Evolutionary conservation across 2,329 filamentous ascomycete species (phyloP).

Genomic region (Emydomyces testavorans): DNA sequence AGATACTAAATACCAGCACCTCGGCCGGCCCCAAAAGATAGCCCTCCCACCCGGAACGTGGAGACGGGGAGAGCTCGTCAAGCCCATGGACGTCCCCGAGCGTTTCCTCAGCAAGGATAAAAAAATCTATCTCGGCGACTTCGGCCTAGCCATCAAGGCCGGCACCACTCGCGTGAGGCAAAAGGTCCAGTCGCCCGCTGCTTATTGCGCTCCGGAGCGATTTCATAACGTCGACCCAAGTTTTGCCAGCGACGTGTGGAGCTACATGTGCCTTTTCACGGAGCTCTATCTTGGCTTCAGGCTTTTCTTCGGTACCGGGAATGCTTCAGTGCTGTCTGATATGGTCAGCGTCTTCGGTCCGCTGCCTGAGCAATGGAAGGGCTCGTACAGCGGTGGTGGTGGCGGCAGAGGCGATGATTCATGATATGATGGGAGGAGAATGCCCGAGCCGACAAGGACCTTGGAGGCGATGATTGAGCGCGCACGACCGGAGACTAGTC

Average conservation of each 20-base stretch:
- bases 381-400: too few relatives aligned
- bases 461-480: too few relatives aligned
- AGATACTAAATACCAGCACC: too few relatives aligned
- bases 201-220: slow-evolving; percentile 22
- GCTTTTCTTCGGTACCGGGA: slow-evolving; percentile 16
- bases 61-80: too few relatives aligned
- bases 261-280: slow-evolving; percentile 24
- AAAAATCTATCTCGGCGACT: slow-evolving; percentile 25
- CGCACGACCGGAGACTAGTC: too few relatives aligned
- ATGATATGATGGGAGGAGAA: too few relatives aligned
- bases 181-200: slow-evolving; percentile 15
- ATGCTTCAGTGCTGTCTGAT: slow-evolving; percentile 18
- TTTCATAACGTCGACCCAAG: slow-evolving; percentile 21
- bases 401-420: too few relatives aligned
- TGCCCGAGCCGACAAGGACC: too few relatives aligned
- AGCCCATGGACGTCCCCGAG: too few relatives aligned
- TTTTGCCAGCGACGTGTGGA: slow-evolving; percentile 25
- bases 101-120: slow-evolving; percentile 18
- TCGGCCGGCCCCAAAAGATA: too few relatives aligned
- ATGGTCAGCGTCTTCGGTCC: slow-evolving; percentile 20
- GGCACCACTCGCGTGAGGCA: slow-evolving; percentile 12
- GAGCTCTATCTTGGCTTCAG: slow-evolving; percentile 19
- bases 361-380: slow-evolving; percentile 21
- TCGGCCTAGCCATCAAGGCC: slow-evolving; percentile 21
- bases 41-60: too few relatives aligned